Conservation (phyloP, 1,139 yeast genomes). For the Meyerozyma guilliermondii region DNA sequence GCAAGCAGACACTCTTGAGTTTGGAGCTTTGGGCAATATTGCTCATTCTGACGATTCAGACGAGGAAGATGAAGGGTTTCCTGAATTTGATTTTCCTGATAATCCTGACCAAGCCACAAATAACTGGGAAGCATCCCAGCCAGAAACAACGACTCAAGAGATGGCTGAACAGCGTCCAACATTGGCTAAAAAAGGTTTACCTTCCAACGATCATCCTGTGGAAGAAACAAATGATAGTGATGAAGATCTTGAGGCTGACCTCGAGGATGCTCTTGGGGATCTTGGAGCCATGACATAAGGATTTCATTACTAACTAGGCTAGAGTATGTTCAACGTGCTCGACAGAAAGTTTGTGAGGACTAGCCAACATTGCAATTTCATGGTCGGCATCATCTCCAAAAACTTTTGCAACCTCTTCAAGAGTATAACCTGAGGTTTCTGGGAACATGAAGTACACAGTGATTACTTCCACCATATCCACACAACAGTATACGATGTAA, state of each 20-base stretch:
- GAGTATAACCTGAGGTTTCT: slow-evolving; percentile 7
- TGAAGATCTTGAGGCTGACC: background rate
- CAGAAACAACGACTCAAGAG: background rate
- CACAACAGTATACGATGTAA: slow-evolving; percentile 11
- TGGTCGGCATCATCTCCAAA: slow-evolving; percentile 18
- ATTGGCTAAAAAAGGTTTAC: background rate
- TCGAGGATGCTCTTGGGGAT: slow-evolving; percentile 1
- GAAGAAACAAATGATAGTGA: background rate
- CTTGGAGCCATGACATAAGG: background rate
- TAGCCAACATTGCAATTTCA: background rate
- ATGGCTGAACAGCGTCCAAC: background rate
- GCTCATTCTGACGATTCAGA: background rate
- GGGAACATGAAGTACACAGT: slow-evolving; percentile 9
- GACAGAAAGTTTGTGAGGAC: background rate
- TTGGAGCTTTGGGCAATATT: slow-evolving; percentile 6
- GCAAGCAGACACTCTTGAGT: slow-evolving; percentile 8
- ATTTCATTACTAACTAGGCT: background rate
- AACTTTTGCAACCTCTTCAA: slow-evolving; percentile 10
- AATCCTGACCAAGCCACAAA: background rate
- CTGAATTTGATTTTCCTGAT: background rate
- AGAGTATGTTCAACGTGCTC: background rate
- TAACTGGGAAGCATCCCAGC: background rate
- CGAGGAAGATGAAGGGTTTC: slow-evolving; percentile 1
- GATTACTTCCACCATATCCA: slow-evolving; percentile 5
- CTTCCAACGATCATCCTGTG: background rate